Conservation (phyloP, 2,329 filamentous ascomycete genomes). For the Plectosphaerella cucumerina region DNA sequence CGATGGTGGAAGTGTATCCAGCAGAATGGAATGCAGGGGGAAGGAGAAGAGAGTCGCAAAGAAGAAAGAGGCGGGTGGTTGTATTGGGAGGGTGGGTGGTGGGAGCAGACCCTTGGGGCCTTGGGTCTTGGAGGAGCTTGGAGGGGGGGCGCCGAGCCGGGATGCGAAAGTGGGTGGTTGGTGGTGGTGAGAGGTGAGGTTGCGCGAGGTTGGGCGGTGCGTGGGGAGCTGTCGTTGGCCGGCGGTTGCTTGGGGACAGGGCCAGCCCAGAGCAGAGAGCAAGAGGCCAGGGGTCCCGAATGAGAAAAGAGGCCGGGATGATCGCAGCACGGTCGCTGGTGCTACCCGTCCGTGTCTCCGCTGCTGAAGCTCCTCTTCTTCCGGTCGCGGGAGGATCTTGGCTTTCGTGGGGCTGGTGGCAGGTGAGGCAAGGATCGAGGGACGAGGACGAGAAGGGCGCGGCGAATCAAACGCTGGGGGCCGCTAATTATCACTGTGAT, state of each 20-base stretch:
- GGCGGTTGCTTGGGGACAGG: slow-evolving; percentile 2
- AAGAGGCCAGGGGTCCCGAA: background rate
- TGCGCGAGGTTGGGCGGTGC: background rate
- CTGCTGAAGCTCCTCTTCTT: background rate
- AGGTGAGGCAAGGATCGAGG: background rate
- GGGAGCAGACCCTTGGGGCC: background rate
- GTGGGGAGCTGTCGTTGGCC: background rate
- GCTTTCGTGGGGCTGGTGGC: slow-evolving; percentile 1
- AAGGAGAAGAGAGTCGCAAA: no score
- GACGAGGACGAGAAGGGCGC: no score
- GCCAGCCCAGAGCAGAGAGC: background rate
- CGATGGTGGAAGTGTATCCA: no score
- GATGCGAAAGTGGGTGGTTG: background rate
- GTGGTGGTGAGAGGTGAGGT: background rate
- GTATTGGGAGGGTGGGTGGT: no score
- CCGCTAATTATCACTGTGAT: no score
- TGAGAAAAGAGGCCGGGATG: background rate
- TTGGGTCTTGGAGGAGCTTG: background rate
- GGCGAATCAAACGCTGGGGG: no score
- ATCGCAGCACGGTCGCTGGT: background rate
- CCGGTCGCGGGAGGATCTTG: background rate
- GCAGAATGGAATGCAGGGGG: no score
- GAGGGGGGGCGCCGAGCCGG: background rate
- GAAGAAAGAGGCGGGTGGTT: background rate
- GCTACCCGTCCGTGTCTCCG: background rate